phyloP scores from a whole-genome alignment of 441 rosid species.

The Gossypium gossypioides region DNA sequence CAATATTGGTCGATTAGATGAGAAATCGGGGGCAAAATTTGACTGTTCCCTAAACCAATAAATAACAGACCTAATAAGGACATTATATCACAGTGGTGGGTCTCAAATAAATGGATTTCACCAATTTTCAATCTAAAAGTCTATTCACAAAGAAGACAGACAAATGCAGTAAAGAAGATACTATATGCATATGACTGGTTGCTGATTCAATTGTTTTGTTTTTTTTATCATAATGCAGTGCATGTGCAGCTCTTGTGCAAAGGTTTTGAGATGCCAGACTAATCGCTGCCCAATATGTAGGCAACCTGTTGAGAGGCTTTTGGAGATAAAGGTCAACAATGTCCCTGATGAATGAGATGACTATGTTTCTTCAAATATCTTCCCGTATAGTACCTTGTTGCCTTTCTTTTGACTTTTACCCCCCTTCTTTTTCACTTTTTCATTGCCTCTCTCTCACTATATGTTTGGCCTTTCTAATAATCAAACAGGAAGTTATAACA shows the following conservation, averaged over 20 bases:
- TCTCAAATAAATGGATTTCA: not conserved
- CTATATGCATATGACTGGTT: not conserved
- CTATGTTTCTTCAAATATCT: not conserved
- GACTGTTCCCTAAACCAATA: too few relatives aligned
- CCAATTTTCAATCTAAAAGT: not conserved
- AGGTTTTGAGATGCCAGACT: conserved; percentile 78
- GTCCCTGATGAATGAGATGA: conserved; percentile 35
- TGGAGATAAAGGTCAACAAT: conserved; percentile 72
- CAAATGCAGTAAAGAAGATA: not conserved
- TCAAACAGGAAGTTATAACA: not conserved
- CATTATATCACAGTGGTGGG: too few relatives aligned
- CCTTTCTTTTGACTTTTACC: not conserved
- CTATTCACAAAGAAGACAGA: not conserved
- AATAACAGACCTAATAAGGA: too few relatives aligned
- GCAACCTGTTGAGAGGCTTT: conserved; percentile 84
- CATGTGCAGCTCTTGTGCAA: conserved; percentile 92
- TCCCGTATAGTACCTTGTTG: conserved; percentile 21
- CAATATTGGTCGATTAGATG: not conserved
- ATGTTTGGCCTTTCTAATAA: not conserved
- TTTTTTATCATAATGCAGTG: conserved; percentile 44
- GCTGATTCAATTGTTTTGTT: not conserved
- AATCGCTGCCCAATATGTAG: conserved; percentile 86
- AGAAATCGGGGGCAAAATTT: not conserved
- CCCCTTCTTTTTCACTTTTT: not conserved
- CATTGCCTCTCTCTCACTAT: not conserved